Percentiles rank a stretch among this genome's conserved stretches.
These are phyloP conservation scores for Penicillium arizonense DNA, from an alignment of 495 filamentous ascomycete species.

Conservation along the genomic window DNA sequence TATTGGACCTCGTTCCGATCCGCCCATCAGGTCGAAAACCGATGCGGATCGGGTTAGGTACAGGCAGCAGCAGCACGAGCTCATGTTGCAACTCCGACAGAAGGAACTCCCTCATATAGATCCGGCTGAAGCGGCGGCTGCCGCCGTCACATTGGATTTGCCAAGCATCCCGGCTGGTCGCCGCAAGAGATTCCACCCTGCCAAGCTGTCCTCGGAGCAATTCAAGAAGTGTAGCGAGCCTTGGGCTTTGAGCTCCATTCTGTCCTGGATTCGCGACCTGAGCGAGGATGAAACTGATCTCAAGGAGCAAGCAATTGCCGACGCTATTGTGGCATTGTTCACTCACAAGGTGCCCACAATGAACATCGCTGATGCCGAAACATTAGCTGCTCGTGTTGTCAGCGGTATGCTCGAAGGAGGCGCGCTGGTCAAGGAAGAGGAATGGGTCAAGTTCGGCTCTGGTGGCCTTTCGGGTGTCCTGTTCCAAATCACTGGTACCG, in stretches of 20 bases:
- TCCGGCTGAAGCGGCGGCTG: constrained; percentile 40
- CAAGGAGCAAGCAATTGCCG: constrained; percentile 74
- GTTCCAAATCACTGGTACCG: constrained; percentile 88
- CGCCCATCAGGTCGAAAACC: constrained; percentile 88
- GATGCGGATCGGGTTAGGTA: constrained; percentile 73
- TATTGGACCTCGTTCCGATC: constrained; percentile 73
- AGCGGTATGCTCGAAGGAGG: constrained; percentile 76
- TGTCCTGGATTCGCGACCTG: constrained; percentile 83
- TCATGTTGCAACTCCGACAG: constrained; percentile 50
- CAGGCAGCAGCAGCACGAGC: constrained; percentile 57
- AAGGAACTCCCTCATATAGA: constrained; percentile 43
- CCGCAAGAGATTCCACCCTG: constrained; percentile 77
- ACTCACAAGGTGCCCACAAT: constrained; percentile 97
- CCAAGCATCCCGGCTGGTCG: constrained; percentile 68
- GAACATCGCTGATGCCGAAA: constrained; percentile 97
- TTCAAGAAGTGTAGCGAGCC: constrained; percentile 85
- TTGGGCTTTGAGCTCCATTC: constrained; percentile 89
- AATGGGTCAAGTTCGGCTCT: constrained; percentile 91
- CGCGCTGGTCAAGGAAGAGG: constrained; percentile 83
- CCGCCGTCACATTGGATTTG: constrained; percentile 61
- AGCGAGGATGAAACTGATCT: constrained; percentile 83
- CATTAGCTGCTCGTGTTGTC: constrained; percentile 75
- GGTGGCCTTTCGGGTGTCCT: constrained; percentile 81
- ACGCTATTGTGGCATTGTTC: constrained; percentile 86
- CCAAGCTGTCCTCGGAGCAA: constrained; percentile 81